Evolutionary conservation across 306 rosid species (phyloP).

Genomic region (Astragalus glycyphyllos): DNA sequence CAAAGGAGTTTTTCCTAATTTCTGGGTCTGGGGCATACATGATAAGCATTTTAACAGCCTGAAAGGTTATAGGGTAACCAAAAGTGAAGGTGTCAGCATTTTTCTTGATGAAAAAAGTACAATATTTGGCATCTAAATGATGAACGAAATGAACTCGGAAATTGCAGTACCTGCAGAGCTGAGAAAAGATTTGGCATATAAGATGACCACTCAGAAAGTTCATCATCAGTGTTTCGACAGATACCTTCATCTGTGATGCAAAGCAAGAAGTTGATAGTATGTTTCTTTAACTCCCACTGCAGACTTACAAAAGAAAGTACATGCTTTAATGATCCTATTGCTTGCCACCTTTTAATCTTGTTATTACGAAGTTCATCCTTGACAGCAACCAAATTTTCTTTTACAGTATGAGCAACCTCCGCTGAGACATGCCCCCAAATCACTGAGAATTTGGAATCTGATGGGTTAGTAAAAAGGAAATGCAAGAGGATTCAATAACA

Average conservation of each 20-base stretch:
- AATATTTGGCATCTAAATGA: neutral
- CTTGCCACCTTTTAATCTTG: conserved; percentile 81
- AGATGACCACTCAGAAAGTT: conserved; percentile 53
- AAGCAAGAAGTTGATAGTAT: conserved; percentile 72
- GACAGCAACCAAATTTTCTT: conserved; percentile 59
- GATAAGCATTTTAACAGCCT: conserved; percentile 84
- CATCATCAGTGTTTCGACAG: conserved; percentile 45
- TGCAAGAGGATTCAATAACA: conserved; percentile 30
- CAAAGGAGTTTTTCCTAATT: conserved; percentile 67
- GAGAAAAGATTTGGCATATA: conserved; percentile 67
- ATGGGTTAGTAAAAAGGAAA: conserved; percentile 33
- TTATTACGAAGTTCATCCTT: conserved; percentile 62
- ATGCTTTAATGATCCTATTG: conserved; percentile 78
- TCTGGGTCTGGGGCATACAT: conserved; percentile 66
- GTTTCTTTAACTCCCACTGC: conserved; percentile 80
- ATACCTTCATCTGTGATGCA: conserved; percentile 54
- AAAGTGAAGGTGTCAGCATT: conserved; percentile 26
- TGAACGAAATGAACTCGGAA: conserved; percentile 7
- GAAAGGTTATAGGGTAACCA: conserved; percentile 47
- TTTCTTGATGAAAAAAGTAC: conserved; percentile 27
- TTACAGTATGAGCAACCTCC: conserved; percentile 60
- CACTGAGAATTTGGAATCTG: conserved; percentile 52
- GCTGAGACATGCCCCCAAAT: conserved; percentile 76
- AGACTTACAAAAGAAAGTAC: conserved; percentile 61
- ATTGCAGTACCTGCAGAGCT: conserved; percentile 71